Conservation (phyloP, 2,329 filamentous ascomycete species). For the Didymella pomorum region DNA sequence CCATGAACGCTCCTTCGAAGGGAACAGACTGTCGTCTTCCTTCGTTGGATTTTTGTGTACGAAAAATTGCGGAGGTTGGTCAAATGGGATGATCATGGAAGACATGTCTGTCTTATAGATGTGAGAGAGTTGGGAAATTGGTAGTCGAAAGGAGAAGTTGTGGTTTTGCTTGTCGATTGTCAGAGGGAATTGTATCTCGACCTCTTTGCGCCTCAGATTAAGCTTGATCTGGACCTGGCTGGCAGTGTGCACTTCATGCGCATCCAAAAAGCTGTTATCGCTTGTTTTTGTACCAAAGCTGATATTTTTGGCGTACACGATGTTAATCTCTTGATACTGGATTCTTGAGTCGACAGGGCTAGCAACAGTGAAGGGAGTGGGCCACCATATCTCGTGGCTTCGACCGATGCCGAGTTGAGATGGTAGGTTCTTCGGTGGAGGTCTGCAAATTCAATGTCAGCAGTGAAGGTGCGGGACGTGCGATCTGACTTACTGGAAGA, state of each 20-base stretch:
- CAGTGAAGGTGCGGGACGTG: neutral
- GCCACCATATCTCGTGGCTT: constrained; percentile 14
- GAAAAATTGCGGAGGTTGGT: constrained; percentile 55
- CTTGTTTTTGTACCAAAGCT: constrained; percentile 69
- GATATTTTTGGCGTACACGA: constrained; percentile 54
- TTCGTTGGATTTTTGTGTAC: constrained; percentile 38
- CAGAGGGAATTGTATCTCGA: constrained; percentile 58
- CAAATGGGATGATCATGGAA: constrained; percentile 46
- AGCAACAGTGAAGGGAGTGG: constrained; percentile 17
- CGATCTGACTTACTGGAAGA: constrained; percentile 32
- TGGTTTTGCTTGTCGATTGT: constrained; percentile 21
- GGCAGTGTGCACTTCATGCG: constrained; percentile 57
- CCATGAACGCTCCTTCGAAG: constrained; percentile 56
- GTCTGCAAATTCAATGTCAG: constrained; percentile 20
- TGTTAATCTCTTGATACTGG: constrained; percentile 37
- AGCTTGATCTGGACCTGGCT: constrained; percentile 49
- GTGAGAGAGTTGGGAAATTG: constrained; percentile 55
- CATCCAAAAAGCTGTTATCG: constrained; percentile 65
- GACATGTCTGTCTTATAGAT: constrained; percentile 42
- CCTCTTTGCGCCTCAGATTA: constrained; percentile 54
- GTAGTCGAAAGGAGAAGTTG: constrained; percentile 55
- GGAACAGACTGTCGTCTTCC: constrained; percentile 27
- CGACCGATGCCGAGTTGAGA: constrained; percentile 18
- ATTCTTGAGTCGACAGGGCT: constrained; percentile 37
- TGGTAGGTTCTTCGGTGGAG: constrained; percentile 24